Conservation (phyloP, 78 protist species). For the Dictyostelium discoideum region DNA sequence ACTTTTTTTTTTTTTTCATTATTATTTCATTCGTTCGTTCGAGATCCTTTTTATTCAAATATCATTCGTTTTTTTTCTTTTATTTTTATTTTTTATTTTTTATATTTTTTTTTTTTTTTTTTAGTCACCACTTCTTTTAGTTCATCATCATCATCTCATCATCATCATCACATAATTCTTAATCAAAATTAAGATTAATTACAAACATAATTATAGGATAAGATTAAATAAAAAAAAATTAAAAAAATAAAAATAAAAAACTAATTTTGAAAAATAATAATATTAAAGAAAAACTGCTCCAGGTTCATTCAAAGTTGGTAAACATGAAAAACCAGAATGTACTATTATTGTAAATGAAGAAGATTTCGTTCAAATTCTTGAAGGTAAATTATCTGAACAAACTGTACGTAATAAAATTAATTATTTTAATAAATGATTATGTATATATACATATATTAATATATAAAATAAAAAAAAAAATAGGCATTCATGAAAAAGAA, state of each 20-base stretch:
- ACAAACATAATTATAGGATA: too few species aligned
- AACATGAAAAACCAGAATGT: slow-evolving; percentile 74
- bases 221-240: too few species aligned
- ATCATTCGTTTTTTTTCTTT: too few species aligned
- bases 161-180: too few species aligned
- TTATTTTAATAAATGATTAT: too few species aligned
- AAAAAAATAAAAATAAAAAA: too few species aligned
- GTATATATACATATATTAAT: too few species aligned
- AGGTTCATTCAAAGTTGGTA: slow-evolving; percentile 62
- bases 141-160: too few species aligned
- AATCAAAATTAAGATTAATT: too few species aligned
- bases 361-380: slow-evolving; percentile 44
- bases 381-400: slow-evolving; percentile 71
- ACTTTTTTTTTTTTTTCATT: not conserved
- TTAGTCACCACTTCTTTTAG: too few species aligned
- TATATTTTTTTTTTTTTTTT: too few species aligned
- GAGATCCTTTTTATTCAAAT: not conserved
- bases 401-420: slow-evolving; percentile 48
- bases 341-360: slow-evolving; percentile 60
- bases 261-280: not conserved
- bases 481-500: slow-evolving; percentile 73
- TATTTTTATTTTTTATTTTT: too few species aligned
- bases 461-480: not conserved
- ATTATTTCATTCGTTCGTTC: not conserved
- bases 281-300: slow-evolving; percentile 55